Evolutionary conservation across 495 filamentous ascomycete genomes (phyloP).

Genomic region (Daldinia caldariorum): DNA sequence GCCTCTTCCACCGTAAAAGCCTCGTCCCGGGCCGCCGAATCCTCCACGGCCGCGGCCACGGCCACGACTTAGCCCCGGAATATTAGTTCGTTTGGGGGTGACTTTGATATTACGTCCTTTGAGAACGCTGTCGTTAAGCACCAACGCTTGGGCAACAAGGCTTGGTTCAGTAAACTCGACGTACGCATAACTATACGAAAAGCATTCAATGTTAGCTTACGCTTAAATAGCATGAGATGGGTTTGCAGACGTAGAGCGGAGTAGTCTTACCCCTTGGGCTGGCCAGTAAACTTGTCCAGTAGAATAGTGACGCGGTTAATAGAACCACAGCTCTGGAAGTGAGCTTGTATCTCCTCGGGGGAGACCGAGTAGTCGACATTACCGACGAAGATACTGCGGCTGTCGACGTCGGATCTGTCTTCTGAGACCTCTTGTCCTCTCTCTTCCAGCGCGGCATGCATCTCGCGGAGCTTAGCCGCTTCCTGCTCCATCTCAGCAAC

Average conservation of each 20-base stretch:
- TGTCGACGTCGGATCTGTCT: conserved; percentile 95
- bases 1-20: conserved; percentile 66
- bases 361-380: conserved; percentile 99
- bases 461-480: conserved; percentile 94
- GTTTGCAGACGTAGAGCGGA: neutral
- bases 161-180: conserved; percentile 98
- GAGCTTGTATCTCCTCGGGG: conserved; percentile 97
- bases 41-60: conserved; percentile 79
- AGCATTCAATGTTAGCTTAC: neutral
- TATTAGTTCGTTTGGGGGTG: conserved; percentile 95
- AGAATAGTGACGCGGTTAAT: conserved; percentile 99
- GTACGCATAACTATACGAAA: conserved; percentile 87
- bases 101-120: conserved; percentile 96
- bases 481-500: conserved; percentile 99
- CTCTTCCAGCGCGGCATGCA: conserved; percentile 91
- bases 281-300: conserved; percentile 96
- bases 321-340: conserved; percentile 96
- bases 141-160: conserved; percentile 90
- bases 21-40: conserved; percentile 59
- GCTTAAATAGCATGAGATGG: conserved; percentile 20
- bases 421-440: conserved; percentile 84
- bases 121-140: conserved; percentile 96
- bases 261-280: conserved; percentile 89
- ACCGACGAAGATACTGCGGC: conserved; percentile 95
- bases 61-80: conserved; percentile 87